Percentiles rank a stretch among this genome's conserved stretches.
Conservation (phyloP, 192 early-diverging fungal species). For the Coemansia sp. region DNA sequence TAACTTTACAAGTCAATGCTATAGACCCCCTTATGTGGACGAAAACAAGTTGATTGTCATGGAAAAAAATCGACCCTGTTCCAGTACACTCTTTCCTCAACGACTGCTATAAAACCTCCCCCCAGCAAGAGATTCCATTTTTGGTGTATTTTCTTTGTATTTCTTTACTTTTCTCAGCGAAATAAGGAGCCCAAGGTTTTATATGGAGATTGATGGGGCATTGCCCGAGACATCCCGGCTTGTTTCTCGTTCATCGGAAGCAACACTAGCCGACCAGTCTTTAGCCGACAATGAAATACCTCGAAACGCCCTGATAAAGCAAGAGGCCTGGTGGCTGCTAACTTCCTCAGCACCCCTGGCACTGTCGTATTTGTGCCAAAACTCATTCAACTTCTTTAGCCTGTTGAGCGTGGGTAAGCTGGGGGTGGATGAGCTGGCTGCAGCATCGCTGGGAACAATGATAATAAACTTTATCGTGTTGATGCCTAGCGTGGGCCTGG, state of each 20-base stretch:
- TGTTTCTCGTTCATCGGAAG: constrained; percentile 19
- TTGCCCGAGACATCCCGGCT: constrained; percentile 10
- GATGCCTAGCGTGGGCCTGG: constrained; percentile 64
- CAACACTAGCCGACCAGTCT: constrained; percentile 24
- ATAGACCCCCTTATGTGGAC: too few relatives aligned
- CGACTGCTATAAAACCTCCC: too few relatives aligned
- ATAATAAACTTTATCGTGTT: constrained; percentile 66
- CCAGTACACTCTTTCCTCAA: too few relatives aligned
- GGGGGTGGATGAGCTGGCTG: constrained; percentile 64
- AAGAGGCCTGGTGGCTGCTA: constrained; percentile 40
- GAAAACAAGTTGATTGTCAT: too few relatives aligned
- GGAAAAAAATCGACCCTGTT: too few relatives aligned
- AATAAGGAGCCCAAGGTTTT: too few relatives aligned
- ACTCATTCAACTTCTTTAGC: constrained; percentile 63
- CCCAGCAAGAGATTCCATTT: too few relatives aligned
- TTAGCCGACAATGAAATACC: constrained; percentile 24
- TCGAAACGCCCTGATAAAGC: constrained; percentile 18
- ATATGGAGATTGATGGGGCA: neutral
- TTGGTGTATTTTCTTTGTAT: too few relatives aligned
- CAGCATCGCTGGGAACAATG: constrained; percentile 66
- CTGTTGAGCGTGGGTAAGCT: constrained; percentile 65
- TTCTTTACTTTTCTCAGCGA: too few relatives aligned
- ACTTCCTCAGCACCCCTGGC: constrained; percentile 54
- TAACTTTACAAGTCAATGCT: too few relatives aligned
- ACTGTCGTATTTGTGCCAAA: constrained; percentile 64